Conservation (phyloP, 306 rosid genomes). For the Crataegus laevigata region DNA sequence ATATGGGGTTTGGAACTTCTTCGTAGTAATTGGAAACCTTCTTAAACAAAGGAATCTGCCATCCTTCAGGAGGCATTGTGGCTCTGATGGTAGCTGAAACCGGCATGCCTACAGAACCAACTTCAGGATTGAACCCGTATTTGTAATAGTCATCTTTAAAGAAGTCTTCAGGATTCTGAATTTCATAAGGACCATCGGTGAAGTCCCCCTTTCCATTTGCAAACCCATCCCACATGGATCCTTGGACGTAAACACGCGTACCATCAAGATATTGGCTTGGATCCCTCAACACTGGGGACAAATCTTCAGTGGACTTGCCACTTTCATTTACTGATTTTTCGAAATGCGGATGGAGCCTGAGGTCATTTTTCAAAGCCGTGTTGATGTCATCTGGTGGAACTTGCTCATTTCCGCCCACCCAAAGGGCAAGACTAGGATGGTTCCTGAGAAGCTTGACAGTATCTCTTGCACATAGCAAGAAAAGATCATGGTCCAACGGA, state of each 20-base stretch:
- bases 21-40: constrained; percentile 55
- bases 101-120: constrained; percentile 88
- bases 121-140: constrained; percentile 93
- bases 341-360: constrained; percentile 71
- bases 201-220: constrained; percentile 81
- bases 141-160: constrained; percentile 49
- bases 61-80: constrained; percentile 83
- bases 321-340: constrained; percentile 20
- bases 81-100: constrained; percentile 93
- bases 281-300: constrained; percentile 25
- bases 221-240: constrained; percentile 95
- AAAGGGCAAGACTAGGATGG: constrained; percentile 92
- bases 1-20: constrained; percentile 88
- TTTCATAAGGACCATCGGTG: constrained; percentile 90
- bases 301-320: constrained; percentile 21
- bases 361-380: constrained; percentile 55
- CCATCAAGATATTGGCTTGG: constrained; percentile 91
- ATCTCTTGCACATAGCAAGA: constrained; percentile 87
- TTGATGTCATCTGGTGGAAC: constrained; percentile 79
- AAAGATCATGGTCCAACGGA: constrained; percentile 89
- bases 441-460: constrained; percentile 88
- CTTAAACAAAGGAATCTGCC: constrained; percentile 78
- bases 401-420: constrained; percentile 99
- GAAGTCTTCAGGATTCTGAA: constrained; percentile 84
- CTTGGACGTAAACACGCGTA: constrained; percentile 72